Base-by-base conservation (phyloP, 2,329 filamentous ascomycete species). In the Clarireedia hainanense region DNA sequence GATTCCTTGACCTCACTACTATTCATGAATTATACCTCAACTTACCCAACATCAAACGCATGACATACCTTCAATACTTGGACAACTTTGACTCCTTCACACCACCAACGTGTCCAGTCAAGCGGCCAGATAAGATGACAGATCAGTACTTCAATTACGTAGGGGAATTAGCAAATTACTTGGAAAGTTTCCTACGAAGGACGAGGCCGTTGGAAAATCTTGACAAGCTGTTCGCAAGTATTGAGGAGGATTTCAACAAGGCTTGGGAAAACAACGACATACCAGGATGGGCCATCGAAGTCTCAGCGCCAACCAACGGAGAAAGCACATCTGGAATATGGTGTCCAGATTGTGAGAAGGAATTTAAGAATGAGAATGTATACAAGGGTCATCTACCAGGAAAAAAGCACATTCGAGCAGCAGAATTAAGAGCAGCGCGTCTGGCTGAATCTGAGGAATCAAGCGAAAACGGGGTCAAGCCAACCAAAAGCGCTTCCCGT, bases 311-410 rank as follows among this genome's bases (percentile, higher is more conserved):
- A 34, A 58, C 61, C 4, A 60, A 59, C 49, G 61, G 58, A 24
- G 36, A 60, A n/a, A 60, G 67, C 67, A 76, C 66, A 0, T 85
- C 90, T 52, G 89, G 87, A 0, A 80, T 91, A 15, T 97, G 89
- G 88, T 99, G 94, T 67, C 79, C 86, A 5, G 91, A 91, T 60
- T 99, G 94, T 69, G 87, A 94, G 68, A 96, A 91, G 73, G 89
- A 92, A 58, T 99, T 97, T 74, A 91, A 89, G 67, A 97, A 96
- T 66, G 84, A 94, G 62, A 96, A 96, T 60, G 90, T 96, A 48
- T 96, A 95, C 76, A 91, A 91, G 65, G 85, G 83, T 39, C 94
- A 99, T 70, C 73, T 99, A 59, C 86, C 76, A 0, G 92, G 92
- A 43, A 92, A 95, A 73, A 99, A 97, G 70, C 94, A 99, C 70